Base-by-base conservation (phyloP, 106 monocot genomes). In the Iris macrosiphon region DNA sequence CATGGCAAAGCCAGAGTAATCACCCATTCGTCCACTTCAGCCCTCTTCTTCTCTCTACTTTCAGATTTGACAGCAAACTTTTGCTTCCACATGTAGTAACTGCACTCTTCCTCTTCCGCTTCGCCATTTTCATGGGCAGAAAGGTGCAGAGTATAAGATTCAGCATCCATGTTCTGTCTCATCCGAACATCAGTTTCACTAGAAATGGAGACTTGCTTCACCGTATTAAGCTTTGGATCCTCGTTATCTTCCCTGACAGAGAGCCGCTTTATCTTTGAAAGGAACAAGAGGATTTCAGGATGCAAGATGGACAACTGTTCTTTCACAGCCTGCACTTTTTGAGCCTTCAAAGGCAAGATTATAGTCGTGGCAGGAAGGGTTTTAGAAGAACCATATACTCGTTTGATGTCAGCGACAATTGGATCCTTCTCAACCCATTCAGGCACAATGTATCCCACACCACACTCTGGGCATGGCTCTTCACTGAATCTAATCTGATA, bases 61-160 rank as follows among this genome's bases (percentile, higher is more conserved):
- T 69, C 73, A 16, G 70, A 6, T 49, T 61, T 79, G 4, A 84
- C 83, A 2, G 71, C 70, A 47, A 84, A 84, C 37, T 61, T 84
- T 59, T 84, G 83, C 62, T 31, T 70, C 83, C 83, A 84, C 79
- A 84, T 79, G 48, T 74, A 75, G 43, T 84, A 84, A n/a, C 24
- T 49, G 48, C 83, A 83, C 10, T 74, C 26, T 4, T 73, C 54
- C 17, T 63, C 59, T 3, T 21, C 32, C 2, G 40, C 62, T 17
- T 54, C 14, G 4, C 26, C 24, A 7, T 28, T 33, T 40, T 78
- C 70, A 28, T 49, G 13, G 22, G 79, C 70, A 18, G 64, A 40
- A 19, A 84, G 59, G 54, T 67, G 67, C 11, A 79, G 41, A 30
- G 49, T 79, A 20, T 57, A 75, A 11, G 79, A 75, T 18, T 84